Base-by-base conservation (phyloP, 148 eudicot genomes). In the Gaultheria prostrata region DNA sequence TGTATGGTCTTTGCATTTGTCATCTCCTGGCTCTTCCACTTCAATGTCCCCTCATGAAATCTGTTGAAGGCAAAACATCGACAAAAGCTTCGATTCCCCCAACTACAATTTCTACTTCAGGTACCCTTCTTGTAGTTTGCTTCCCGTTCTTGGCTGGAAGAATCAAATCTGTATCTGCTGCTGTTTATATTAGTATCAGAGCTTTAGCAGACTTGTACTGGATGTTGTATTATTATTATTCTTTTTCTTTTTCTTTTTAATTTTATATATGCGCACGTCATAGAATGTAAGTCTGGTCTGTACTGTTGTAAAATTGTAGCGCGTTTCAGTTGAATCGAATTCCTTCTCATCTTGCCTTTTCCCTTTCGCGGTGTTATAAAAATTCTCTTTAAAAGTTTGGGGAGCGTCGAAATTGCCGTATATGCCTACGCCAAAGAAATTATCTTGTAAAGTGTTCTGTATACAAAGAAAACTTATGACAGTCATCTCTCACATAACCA, bases 1-100 rank as follows among this genome's bases (percentile, higher is more conserved):
- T 95, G 98, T 83, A 92, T 93, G 95, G 97, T 95, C 21, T 95
- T 95, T 84, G 98, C 98, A 48, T 95, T 95, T 85, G 98, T 95
- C 86, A 92, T 95, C 76, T 95, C 98, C 33, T 95, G 98, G 98
- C 94, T 95, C 69, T 95, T 95, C 81, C 98, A 95, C 89, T 95
- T 95, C 91, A 93, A 93, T 28, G 93, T 93, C 70, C 95, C 95
- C 8, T 92, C 92, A 8, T 89, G 74, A 85, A 80, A 81, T 51
- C 54, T 53, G 43, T 33, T 15, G 80, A 80, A 80, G 21, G 56
- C 26, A 4, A 63, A 28, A 28, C 14, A 0, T 10, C 6, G 32
- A 24, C 17, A 32, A 2, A 74, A 39, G 61, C 73, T 30, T 67
- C 32, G 39, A 12, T 17, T 3, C 82, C 49, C 33, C 35, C 4